Percentiles rank a stretch among this genome's conserved stretches.
Evolutionary conservation across 345 rosid genomes (phyloP).

Genomic region (Brassica juncea): DNA sequence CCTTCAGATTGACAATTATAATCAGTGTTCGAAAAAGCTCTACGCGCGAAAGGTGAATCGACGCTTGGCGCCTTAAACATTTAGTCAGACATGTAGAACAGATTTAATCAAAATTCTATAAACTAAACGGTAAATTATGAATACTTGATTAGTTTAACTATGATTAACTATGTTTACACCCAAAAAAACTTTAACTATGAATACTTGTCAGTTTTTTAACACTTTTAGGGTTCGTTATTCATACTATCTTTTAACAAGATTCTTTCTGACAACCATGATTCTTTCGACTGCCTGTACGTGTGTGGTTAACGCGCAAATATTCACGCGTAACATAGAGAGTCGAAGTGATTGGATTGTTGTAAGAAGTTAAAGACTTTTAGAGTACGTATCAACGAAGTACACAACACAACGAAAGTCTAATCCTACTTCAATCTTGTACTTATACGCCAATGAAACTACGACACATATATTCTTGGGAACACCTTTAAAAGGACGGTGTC

Average conservation of each 20-base stretch:
- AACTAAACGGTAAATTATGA: no score
- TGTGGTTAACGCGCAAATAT: not conserved
- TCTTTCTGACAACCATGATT: conserved; percentile 25
- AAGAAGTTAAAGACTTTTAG: not conserved
- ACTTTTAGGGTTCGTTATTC: conserved; percentile 13
- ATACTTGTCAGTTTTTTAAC: not conserved
- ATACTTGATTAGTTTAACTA: no score
- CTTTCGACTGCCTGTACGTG: not conserved
- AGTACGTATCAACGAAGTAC: conserved; percentile 29
- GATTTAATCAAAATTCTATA: not conserved
- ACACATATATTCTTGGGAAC: conserved; percentile 14
- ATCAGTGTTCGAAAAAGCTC: not conserved
- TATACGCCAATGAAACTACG: not conserved
- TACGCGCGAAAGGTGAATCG: not conserved
- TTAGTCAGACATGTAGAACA: not conserved
- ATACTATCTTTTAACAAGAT: conserved; percentile 22
- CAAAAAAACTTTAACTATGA: no score
- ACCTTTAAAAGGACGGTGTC: conserved; percentile 10
- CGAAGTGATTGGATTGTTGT: conserved; percentile 35
- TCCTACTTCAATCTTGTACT: not conserved
- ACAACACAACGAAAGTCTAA: conserved; percentile 39
- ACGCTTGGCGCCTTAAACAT: not conserved
- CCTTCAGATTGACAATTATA: not conserved
- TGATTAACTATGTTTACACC: no score
- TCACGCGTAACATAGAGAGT: conserved; percentile 4